Conservation (phyloP, 495 filamentous ascomycete genomes). For the Hypoxylon crocopeplum region DNA sequence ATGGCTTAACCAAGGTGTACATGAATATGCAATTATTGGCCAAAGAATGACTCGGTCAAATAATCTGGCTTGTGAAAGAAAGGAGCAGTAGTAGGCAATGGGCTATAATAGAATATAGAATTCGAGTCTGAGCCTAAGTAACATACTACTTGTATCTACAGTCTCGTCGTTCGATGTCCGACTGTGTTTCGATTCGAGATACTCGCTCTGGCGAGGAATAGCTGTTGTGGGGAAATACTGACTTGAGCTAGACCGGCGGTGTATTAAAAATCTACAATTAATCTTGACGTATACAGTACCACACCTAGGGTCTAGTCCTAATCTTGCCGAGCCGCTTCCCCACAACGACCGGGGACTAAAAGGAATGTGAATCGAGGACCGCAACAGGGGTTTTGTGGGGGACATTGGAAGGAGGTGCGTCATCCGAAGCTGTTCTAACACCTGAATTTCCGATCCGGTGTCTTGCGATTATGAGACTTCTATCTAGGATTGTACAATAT, state of each 20-base stretch:
- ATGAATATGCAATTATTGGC: too few relatives aligned
- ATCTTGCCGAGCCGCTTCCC: slow-evolving; percentile 20
- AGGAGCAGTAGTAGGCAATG: slow-evolving; percentile 5
- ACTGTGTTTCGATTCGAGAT: not conserved
- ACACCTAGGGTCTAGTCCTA: slow-evolving; percentile 23
- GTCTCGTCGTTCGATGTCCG: not conserved
- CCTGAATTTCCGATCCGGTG: slow-evolving; percentile 2
- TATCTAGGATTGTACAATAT: slow-evolving; percentile 34
- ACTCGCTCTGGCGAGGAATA: not conserved
- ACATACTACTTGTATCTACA: not conserved
- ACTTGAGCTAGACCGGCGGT: slow-evolving; percentile 22
- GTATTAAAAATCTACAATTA: too few relatives aligned
- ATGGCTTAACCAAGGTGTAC: not conserved
- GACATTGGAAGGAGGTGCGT: not conserved
- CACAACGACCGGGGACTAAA: too few relatives aligned
- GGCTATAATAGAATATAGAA: not conserved
- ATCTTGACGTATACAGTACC: too few relatives aligned
- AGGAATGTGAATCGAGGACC: too few relatives aligned
- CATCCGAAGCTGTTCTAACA: slow-evolving; percentile 10
- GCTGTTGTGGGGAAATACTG: not conserved
- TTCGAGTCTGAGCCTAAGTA: not conserved
- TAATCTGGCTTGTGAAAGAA: not conserved
- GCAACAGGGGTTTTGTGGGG: not conserved
- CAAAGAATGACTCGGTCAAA: too few relatives aligned
- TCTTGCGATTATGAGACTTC: slow-evolving; percentile 29